Conservation (phyloP, 1,284 basidiomycete genomes). For the Pseudozyma hubeiensis region DNA sequence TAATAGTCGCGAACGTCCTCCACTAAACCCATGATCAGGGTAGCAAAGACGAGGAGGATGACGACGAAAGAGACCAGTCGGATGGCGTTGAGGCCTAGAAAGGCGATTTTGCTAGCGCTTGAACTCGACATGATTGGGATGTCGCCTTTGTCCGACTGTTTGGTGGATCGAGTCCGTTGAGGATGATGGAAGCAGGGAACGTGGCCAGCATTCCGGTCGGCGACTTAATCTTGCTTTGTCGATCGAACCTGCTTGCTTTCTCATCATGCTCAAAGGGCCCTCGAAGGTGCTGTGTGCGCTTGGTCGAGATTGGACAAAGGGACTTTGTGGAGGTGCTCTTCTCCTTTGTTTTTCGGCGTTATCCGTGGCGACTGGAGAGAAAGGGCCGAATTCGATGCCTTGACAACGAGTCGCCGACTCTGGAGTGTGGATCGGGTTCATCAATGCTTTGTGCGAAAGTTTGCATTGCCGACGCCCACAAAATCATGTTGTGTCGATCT, state of each 20-base stretch:
- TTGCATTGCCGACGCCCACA: too few relatives aligned
- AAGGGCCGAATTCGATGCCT: background rate
- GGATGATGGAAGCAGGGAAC: too few relatives aligned
- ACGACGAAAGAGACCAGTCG: slow-evolving; percentile 44
- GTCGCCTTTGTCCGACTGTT: background rate
- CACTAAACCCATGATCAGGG: slow-evolving; percentile 42
- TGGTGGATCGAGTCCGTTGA: background rate
- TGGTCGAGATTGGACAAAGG: background rate
- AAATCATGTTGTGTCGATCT: too few relatives aligned
- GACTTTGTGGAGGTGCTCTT: background rate
- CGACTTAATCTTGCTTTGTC: too few relatives aligned
- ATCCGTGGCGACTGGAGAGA: slow-evolving; percentile 22
- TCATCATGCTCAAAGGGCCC: too few relatives aligned
- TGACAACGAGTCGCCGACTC: background rate
- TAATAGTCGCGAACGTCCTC: slow-evolving; percentile 39
- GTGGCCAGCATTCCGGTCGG: too few relatives aligned
- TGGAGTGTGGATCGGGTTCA: background rate
- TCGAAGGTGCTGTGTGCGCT: too few relatives aligned
- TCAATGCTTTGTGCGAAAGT: background rate
- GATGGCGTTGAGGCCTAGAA: slow-evolving; percentile 46
- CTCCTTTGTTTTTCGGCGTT: slow-evolving; percentile 27
- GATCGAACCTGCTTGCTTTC: too few relatives aligned
- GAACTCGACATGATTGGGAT: slow-evolving; percentile 7
- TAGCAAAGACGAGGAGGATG: slow-evolving; percentile 41
- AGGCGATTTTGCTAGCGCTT: slow-evolving; percentile 18